Percentiles rank a stretch among this genome's conserved stretches.
Evolutionary conservation across 129 eudicot species (phyloP).

Genomic region (Dittrichia graveolens): DNA sequence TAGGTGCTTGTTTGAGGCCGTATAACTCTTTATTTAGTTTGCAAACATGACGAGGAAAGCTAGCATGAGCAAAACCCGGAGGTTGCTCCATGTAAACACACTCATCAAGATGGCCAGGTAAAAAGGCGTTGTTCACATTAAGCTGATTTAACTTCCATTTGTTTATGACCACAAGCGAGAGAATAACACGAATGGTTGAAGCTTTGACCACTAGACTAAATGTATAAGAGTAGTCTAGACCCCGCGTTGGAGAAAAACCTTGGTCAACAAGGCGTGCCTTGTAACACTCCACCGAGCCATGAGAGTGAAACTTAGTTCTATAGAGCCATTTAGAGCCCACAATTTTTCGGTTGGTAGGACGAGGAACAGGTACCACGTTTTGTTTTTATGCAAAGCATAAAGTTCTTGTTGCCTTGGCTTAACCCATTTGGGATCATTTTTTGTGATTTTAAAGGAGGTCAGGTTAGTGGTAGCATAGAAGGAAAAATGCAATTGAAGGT

Average conservation of each 20-base stretch:
- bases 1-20: constrained; percentile 15
- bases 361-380: constrained; percentile 20
- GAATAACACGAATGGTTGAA: constrained; percentile 1
- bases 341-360: background rate
- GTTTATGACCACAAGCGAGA: constrained; percentile 5
- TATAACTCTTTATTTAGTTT: constrained; percentile 1
- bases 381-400: constrained; percentile 11
- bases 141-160: constrained; percentile 12
- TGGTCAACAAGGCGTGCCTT: constrained; percentile 18
- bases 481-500: background rate
- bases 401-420: constrained; percentile 11
- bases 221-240: constrained; percentile 14
- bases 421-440: constrained; percentile 10
- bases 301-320: constrained; percentile 19
- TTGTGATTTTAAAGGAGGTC: constrained; percentile 1
- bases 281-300: constrained; percentile 20
- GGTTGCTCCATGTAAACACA: constrained; percentile 26
- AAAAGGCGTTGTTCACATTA: background rate
- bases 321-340: constrained; percentile 21
- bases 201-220: constrained; percentile 22
- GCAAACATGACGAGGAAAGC: constrained; percentile 12
- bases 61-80: constrained; percentile 18
- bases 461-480: constrained; percentile 6
- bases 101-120: constrained; percentile 11
- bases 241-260: constrained; percentile 8